Evolutionary conservation across 208 protist species (phyloP).

Genomic region (Naegleria gruberi): DNA sequence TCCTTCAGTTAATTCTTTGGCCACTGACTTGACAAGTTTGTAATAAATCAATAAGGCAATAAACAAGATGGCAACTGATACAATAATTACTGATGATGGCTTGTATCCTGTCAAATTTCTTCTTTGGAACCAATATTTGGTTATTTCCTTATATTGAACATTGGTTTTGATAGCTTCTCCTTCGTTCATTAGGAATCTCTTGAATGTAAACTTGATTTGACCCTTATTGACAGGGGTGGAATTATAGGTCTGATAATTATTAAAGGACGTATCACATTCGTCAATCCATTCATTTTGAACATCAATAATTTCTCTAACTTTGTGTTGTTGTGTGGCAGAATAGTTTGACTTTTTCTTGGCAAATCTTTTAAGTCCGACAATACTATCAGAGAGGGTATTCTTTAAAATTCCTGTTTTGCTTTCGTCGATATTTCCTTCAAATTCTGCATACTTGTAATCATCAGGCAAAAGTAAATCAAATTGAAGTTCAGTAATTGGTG

Average conservation of each 20-base stretch:
- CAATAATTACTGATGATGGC: background rate
- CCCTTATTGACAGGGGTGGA: background rate
- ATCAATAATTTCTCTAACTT: background rate
- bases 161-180: background rate
- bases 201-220: background rate
- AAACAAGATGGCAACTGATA: background rate
- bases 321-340: background rate
- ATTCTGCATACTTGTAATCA: background rate
- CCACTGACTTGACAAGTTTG: background rate
- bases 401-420: background rate
- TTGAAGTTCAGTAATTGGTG: background rate
- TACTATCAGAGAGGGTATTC: background rate
- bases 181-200: background rate
- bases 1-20: background rate
- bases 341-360: background rate
- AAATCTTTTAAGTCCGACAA: background rate
- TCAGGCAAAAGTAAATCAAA: background rate
- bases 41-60: background rate
- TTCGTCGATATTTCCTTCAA: background rate
- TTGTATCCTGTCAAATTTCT: background rate
- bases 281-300: too few species aligned
- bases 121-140: background rate
- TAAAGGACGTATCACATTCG: too few species aligned
- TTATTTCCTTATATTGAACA: background rate
- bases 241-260: background rate